phyloP scores from a whole-genome alignment of 257 asterid genomes.

The Avicennia marina region DNA sequence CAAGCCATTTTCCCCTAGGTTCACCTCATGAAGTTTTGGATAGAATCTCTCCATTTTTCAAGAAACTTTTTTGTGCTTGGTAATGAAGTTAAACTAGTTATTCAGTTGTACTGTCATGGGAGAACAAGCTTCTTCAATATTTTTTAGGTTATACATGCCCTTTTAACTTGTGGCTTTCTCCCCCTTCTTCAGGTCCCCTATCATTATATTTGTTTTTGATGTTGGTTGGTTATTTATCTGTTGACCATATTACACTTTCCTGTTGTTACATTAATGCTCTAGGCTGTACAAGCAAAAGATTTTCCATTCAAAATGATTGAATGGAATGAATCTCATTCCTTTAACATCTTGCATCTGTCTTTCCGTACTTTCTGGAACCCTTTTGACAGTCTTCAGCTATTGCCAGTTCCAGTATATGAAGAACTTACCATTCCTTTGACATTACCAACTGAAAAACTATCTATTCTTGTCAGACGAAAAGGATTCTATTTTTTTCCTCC shows the following conservation, averaged over 20 bases:
- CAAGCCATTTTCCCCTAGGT: neutral
- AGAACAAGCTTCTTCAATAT: too few species aligned
- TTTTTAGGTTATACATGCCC: too few species aligned
- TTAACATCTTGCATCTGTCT: slow-evolving; percentile 13
- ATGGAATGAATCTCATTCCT: neutral
- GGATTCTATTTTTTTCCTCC: neutral
- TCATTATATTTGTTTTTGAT: too few species aligned
- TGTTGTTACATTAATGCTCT: neutral
- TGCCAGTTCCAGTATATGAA: neutral
- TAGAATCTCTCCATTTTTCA: too few species aligned
- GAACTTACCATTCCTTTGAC: slow-evolving; percentile 2
- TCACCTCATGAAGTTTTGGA: too few species aligned
- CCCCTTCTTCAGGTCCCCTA: too few species aligned
- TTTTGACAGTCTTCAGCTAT: neutral
- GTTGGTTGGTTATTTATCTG: too few species aligned
- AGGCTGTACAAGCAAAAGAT: slow-evolving; percentile 2
- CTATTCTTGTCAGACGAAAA: neutral
- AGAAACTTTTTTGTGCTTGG: too few species aligned
- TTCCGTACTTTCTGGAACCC: slow-evolving; percentile 1
- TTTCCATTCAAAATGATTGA: neutral
- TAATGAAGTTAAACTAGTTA: too few species aligned
- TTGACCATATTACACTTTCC: neutral
- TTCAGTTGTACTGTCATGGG: too few species aligned
- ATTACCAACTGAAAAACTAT: slow-evolving; percentile 1
- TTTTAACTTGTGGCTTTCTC: too few species aligned